Percentiles rank a stretch among this genome's conserved stretches.
Evolutionary conservation across 2,329 filamentous ascomycete species (phyloP).

Genomic region (Penicillium paneum): DNA sequence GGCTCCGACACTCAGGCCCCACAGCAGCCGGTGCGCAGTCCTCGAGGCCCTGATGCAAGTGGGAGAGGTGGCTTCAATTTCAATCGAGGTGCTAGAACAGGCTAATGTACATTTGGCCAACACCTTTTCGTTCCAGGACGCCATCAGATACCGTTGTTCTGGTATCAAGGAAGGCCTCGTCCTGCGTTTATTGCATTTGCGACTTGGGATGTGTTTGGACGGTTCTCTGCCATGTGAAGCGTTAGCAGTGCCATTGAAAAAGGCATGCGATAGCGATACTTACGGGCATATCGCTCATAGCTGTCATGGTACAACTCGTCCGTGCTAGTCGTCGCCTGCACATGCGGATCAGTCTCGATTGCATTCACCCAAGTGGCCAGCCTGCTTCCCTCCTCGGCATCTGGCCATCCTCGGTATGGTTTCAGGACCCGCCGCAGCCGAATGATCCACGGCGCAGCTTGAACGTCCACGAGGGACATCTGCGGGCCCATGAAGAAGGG

Average conservation of each 20-base stretch:
- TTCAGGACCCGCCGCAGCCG: conserved; percentile 64
- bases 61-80: conserved; percentile 78
- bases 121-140: neutral
- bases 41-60: conserved; percentile 72
- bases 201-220: conserved; percentile 57
- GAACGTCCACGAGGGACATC: conserved; percentile 67
- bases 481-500: conserved; percentile 65
- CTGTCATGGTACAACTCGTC: conserved; percentile 66
- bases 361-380: conserved; percentile 70
- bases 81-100: conserved; percentile 55
- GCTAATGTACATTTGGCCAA: conserved; percentile 22
- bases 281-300: conserved; percentile 60
- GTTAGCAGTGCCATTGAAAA: conserved; percentile 3
- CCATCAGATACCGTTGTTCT: neutral
- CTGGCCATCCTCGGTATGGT: conserved; percentile 64
- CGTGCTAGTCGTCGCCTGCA: conserved; percentile 65
- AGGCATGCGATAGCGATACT: conserved; percentile 25
- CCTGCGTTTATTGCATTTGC: conserved; percentile 60
- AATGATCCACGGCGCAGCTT: conserved; percentile 72
- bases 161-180: conserved; percentile 47
- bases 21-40: conserved; percentile 66
- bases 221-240: conserved; percentile 49
- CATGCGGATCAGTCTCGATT: conserved; percentile 61
- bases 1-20: conserved; percentile 36
- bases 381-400: conserved; percentile 59